Evolutionary conservation across 371 early-diverging fungal genomes (phyloP).

Genomic region (Batrachochytrium dendrobatidis): DNA sequence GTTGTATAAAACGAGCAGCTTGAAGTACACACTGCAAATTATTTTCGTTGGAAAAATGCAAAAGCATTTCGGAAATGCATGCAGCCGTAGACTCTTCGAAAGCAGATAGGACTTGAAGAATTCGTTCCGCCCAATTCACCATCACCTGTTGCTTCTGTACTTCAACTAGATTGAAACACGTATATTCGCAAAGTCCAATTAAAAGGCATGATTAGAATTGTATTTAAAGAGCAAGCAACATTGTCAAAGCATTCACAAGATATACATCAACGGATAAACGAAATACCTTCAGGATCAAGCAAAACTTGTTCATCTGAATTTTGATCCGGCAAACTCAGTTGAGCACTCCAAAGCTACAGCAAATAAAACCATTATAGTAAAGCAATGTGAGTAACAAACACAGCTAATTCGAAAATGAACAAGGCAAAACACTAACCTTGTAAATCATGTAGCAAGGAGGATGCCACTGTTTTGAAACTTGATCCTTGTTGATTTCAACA

Average conservation of each 20-base stretch:
- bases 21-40: slow-evolving; percentile 79
- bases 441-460: slow-evolving; percentile 98
- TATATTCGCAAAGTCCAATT: neutral
- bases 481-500: slow-evolving; percentile 72
- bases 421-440: slow-evolving; percentile 48
- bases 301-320: slow-evolving; percentile 28
- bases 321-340: neutral
- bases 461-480: slow-evolving; percentile 74
- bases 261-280: too few species aligned
- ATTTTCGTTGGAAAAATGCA: slow-evolving; percentile 79
- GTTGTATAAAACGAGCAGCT: slow-evolving; percentile 85
- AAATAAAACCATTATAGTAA: neutral
- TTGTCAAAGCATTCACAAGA: too few species aligned
- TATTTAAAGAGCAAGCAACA: neutral
- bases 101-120: slow-evolving; percentile 85
- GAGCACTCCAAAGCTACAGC: slow-evolving; percentile 9
- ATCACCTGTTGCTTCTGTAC: slow-evolving; percentile 26
- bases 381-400: neutral
- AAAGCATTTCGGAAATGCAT: slow-evolving; percentile 92
- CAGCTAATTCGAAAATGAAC: neutral
- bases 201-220: neutral
- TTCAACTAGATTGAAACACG: slow-evolving; percentile 18
- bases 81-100: slow-evolving; percentile 96
- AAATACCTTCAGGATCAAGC: slow-evolving; percentile 65
- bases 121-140: slow-evolving; percentile 84